Base-by-base conservation (phyloP, 345 rosid species). In the Crucihimalaya himalaica region DNA sequence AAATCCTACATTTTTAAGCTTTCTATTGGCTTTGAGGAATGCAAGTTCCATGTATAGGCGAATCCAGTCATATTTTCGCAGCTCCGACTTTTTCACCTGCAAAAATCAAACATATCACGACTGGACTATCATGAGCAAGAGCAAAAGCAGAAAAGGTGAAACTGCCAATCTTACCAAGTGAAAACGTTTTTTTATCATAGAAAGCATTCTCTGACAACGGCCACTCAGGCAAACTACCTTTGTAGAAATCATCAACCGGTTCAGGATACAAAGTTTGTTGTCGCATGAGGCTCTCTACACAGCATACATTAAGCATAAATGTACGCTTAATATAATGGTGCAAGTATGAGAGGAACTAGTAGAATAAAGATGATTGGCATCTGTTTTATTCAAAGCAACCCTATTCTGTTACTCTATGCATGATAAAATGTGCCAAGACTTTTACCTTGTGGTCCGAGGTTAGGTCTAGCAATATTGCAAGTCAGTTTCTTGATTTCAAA, bases 31-130 rank as follows among this genome's bases (percentile, higher is more conserved):
- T 0, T 6, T 5, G 43, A 4, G 21, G 63, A 68, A 55, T 40
- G 73, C 73, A 68, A 55, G 54, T 19, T 68, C 42, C 18, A 55
- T 2, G 73, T 68, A 68, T 9, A 68, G 8, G 42, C 21, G 73
- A 43, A 68, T 43, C 45, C 73, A 68, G 10, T 69, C 64, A 43
- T 42, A 2, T 43, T 42, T 43, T 29, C 3, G 54, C 11, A 68
- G 5, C 64, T 68, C 64, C 14, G 63, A 55, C 29, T 28, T 29
- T 16, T 29, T 68, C 15, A 68, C 5, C 63, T 50, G 58, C 14
- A 9, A 48, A 63, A 32, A 0, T n/a, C 34, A 62, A 25, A 62
- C 8, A 51, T 14, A 66, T 21, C 13, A 50, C 18, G 6, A 28
- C 13, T 64, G 20, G 5, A 32, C 14, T 13, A 9, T 7, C 16